phyloP scores from a whole-genome alignment of 306 rosid genomes.

The Potentilla sterilis region DNA sequence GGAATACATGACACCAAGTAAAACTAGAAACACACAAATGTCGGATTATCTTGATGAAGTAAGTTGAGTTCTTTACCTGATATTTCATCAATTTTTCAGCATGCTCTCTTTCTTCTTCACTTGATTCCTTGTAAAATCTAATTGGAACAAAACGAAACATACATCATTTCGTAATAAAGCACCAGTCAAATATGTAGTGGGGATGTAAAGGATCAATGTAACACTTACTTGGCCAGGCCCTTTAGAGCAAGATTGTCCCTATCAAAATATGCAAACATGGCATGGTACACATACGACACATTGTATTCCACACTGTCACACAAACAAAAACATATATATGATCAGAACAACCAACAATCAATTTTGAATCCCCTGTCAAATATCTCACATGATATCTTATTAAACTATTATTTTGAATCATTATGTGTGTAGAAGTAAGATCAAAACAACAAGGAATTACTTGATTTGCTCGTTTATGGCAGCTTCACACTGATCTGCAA shows the following conservation, averaged over 20 bases:
- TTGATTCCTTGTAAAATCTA: slow-evolving; percentile 81
- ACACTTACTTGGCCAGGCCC: slow-evolving; percentile 73
- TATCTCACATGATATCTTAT: background rate
- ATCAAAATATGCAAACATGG: slow-evolving; percentile 85
- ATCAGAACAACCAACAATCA: background rate
- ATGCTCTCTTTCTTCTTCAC: slow-evolving; percentile 84
- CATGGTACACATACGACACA: slow-evolving; percentile 86
- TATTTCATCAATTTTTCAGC: slow-evolving; percentile 83
- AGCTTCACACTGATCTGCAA: slow-evolving; percentile 50
- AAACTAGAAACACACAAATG: background rate
- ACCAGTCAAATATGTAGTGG: background rate
- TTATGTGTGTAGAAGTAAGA: slow-evolving; percentile 26
- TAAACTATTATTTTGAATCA: background rate
- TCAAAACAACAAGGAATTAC: slow-evolving; percentile 27
- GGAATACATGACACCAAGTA: background rate
- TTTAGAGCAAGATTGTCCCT: slow-evolving; percentile 81
- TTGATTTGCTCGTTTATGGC: slow-evolving; percentile 87
- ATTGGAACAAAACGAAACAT: slow-evolving; percentile 6
- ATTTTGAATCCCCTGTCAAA: background rate
- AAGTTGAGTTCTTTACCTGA: slow-evolving; percentile 45
- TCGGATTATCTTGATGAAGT: background rate
- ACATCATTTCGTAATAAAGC: background rate
- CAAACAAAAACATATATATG: background rate
- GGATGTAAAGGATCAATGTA: background rate
- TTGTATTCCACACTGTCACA: slow-evolving; percentile 89